Base-by-base conservation (phyloP, 306 rosid species). In the Trifolium subterraneum region DNA sequence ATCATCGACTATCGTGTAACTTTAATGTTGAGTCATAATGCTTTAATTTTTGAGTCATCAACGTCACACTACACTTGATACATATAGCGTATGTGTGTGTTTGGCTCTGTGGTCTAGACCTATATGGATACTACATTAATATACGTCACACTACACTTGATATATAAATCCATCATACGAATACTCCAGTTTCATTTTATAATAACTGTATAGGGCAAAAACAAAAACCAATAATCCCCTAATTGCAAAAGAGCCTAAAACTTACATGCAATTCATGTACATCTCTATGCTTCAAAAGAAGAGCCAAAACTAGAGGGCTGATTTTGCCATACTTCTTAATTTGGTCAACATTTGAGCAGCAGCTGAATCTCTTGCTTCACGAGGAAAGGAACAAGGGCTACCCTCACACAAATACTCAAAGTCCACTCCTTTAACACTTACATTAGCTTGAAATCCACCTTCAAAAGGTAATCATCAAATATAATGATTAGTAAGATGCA, bases 371-470 rank as follows among this genome's bases (percentile, higher is more conserved):
- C 87, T 80, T 54, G 87, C 87, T 62, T 84, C 80, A 4, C 25
- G 39, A 61, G 87, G 84, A 68, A 2, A 9, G 10, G 72, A 33
- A 78, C 82, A 70, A 29, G 14, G 10, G 10, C 76, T 74, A 23
- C 93, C 83, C 12, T 47, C 77, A 27, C 72, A 60, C 9, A 85
- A 82, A 69, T 44, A 58, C 59, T 88, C 90, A 38, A 90, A 92
- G 78, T 88, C 84, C 19, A 61, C 20, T 79, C 96, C 96, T 83
- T 73, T 84, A 14, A 88, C 78, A 4, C 76, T 78, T 20, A 87
- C 87, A 63, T 47, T 60, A 59, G 92, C 92, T 84, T 61, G 71
- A 70, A 81, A 87, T 84, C 81, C 89, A 77, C 91, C 98, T 92
- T 83, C 77, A 77, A 81, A 64, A 74, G 39, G 12, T 6, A 52